Evolutionary conservation across 164 flowering plant species (phyloP), one percentile per base, ranked within the genome.

Genomic region (Vitis riparia): DNA sequence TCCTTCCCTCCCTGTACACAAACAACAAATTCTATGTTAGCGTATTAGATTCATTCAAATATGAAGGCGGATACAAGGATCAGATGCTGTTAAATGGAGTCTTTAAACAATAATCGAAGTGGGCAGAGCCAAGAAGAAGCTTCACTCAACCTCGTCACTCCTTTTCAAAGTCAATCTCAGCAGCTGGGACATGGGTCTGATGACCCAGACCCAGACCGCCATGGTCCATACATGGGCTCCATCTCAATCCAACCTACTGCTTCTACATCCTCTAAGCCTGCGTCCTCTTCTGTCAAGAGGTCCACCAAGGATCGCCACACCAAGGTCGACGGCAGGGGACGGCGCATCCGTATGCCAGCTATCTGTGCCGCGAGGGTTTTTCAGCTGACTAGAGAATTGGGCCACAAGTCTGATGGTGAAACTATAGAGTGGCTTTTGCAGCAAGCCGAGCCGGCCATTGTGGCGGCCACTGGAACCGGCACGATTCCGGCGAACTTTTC

Each of bases 391-490:
- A 57, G 89, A 17, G 91, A 87, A 65, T 72, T 89, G 37, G 86
- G 90, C 5, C 87, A 88, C 60, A 85, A 88, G 70, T 85, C 90
- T 48, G 90, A 87, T 56, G 89, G 89, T 1, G 87, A 85, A 65
- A 85, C 89, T 3, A 82, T 86, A 7, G 86, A 84, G 79, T 86
- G 90, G 91, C 81, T 87, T 4, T 66, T 89, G 5, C 90, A 86
- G 51, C 94, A 89, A 60, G 91, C 94, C 0, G 94, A 89, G 82
- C 89, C 91, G 2, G 91, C 94, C 11, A 86, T 89, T 66, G 81
- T 89, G 17, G 87, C 89, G 6, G 78, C 94, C 70, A 89, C 94
- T 1, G 93, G 93, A 0, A 87, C 89, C 23, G 91, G 93, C 11
- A 87, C 93, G 2, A 86, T 87, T 19, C 91, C 91, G 1, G 91